phyloP scores from a whole-genome alignment of 2,329 filamentous ascomycete species.

The Clarireedia sp. region DNA sequence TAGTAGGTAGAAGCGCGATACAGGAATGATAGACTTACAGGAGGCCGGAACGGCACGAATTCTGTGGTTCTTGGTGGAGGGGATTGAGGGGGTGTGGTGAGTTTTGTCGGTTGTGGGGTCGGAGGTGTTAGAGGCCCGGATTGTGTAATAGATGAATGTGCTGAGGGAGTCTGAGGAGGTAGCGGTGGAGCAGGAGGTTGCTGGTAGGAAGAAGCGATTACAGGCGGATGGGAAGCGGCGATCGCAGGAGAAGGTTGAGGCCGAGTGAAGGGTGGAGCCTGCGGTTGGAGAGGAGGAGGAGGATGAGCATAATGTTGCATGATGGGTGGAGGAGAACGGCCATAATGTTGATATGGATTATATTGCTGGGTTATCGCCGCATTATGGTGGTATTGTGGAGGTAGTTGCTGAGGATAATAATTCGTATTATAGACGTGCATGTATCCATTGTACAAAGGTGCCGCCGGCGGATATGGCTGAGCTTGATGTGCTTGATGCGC shows the following conservation, averaged over 20 bases:
- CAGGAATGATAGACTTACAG: conserved; percentile 36
- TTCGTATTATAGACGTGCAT: conserved; percentile 41
- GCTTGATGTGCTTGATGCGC: conserved; percentile 23
- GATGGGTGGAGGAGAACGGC: conserved; percentile 39
- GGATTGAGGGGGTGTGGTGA: conserved; percentile 23
- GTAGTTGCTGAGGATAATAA: conserved; percentile 49
- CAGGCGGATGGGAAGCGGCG: conserved; percentile 49
- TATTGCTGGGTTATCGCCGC: conserved; percentile 41
- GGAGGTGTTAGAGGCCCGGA: conserved; percentile 38
- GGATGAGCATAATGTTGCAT: conserved; percentile 45
- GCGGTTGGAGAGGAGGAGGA: conserved; percentile 26
- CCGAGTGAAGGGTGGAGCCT: conserved; percentile 35
- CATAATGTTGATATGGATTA: conserved; percentile 36
- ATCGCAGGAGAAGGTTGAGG: conserved; percentile 45
- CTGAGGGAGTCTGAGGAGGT: conserved; percentile 35
- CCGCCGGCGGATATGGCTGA: conserved; percentile 34
- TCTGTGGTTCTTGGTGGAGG: conserved; percentile 17
- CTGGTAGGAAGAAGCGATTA: conserved; percentile 36
- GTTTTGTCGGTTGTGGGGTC: conserved; percentile 33
- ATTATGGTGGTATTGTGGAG: conserved; percentile 53
- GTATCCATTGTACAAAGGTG: conserved; percentile 43
- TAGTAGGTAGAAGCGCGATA: conserved; percentile 19
- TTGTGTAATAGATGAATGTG: conserved; percentile 24
- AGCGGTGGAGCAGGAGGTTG: conserved; percentile 34
- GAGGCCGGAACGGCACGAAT: conserved; percentile 37